Evolutionary conservation across 257 asterid genomes (phyloP).

Genomic region (Solanum piurae): DNA sequence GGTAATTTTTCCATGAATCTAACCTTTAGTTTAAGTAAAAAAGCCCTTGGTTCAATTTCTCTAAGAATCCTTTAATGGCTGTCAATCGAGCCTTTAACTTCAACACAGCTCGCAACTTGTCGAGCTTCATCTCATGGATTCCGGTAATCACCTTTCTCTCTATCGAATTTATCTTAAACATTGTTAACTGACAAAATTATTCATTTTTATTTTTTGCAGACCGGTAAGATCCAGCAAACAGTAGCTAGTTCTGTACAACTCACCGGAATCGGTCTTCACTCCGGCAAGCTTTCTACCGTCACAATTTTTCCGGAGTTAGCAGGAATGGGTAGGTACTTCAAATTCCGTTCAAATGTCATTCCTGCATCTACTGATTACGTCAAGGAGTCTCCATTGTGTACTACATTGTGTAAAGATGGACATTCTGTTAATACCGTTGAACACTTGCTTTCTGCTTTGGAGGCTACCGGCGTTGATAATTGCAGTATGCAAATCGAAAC

Average conservation of each 20-base stretch:
- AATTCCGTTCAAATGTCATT: conserved; percentile 41
- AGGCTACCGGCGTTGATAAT: conserved; percentile 77
- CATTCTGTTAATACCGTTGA: conserved; percentile 60
- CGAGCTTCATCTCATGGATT: conserved; percentile 61
- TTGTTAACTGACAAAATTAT: neutral
- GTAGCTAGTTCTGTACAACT: conserved; percentile 44
- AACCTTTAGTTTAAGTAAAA: neutral
- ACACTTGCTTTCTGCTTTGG: conserved; percentile 92
- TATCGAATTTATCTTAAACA: neutral
- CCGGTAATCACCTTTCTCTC: conserved; percentile 22
- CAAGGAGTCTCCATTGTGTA: conserved; percentile 63
- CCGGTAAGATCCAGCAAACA: conserved; percentile 79
- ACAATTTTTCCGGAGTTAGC: conserved; percentile 56
- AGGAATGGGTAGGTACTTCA: conserved; percentile 59
- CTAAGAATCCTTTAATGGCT: conserved; percentile 1
- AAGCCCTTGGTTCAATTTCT: neutral
- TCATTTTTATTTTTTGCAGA: conserved; percentile 24
- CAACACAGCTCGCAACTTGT: conserved; percentile 27
- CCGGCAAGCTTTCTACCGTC: conserved; percentile 61
- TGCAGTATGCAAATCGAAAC: conserved; percentile 64
- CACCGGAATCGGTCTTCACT: conserved; percentile 77
- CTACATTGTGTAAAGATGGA: conserved; percentile 59
- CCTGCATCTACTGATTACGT: conserved; percentile 50
- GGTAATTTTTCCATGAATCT: no score
- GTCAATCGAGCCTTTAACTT: conserved; percentile 27